Evolutionary conservation across 1,284 basidiomycete species (phyloP), one percentile per base, ranked within the genome.

Genomic region (Leccinum insolens): DNA sequence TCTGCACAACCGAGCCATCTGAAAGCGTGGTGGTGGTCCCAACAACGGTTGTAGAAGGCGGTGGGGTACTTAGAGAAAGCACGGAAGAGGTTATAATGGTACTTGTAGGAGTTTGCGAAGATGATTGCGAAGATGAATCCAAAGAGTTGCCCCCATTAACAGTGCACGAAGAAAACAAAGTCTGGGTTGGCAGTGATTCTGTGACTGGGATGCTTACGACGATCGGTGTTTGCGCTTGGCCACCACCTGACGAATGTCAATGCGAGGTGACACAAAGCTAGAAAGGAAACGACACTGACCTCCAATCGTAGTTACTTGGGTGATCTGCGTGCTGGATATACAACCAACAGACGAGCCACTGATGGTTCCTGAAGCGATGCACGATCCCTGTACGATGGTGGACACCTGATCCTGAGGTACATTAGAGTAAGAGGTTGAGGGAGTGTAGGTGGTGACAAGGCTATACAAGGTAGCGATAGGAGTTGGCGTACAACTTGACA

Each of bases 381-480:
- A 84, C 58, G 76, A 73, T 62, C 74, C 70, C 52, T 72, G 70
- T 20, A 77, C 67, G 65, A 78, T 61, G 3, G 78, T 80, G 41
- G 80, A 64, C 57, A 31, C 73, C 7, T 75, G 70, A 14, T 75
- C 60, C 28, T 72, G 77, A 31, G 75, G 75, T 15, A 75, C 66
- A 44, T 73, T 74, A 12, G 81, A 80, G 65, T 73, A 76, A 11
- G 80, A 80, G 8, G 82, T 83, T 17, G 80, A 78, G 3, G 78
- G 67, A 20, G 69, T 73, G 28, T 72, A 75, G 7, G 80, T 74
- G 3, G 78, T 80, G 69, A 80, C 61, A 1, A 79, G 81, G 59
- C 71, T 68, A 70, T 80, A 83, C 63, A 76, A 69, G 12, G 83
- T 84, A 64, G 76, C 76, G 34, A 80, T 84, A 15, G 82, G 78